Conservation (phyloP, 306 rosid species). For the Senna siamea region DNA sequence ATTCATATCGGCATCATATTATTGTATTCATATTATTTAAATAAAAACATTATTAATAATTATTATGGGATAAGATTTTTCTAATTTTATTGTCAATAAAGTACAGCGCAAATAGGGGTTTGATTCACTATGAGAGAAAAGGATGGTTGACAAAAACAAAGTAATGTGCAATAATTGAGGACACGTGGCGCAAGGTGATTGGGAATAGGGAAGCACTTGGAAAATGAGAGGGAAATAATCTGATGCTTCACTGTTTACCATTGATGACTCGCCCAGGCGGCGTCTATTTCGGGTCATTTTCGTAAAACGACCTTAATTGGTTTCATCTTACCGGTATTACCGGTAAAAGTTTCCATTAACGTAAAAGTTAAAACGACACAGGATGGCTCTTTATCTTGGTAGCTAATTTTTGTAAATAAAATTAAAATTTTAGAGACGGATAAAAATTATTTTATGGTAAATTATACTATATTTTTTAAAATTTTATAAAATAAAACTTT, state of each 20-base stretch:
- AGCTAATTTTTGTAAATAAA: not conserved
- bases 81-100: conserved; percentile 18
- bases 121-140: conserved; percentile 29
- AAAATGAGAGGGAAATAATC: not conserved
- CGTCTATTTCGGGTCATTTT: conserved; percentile 16
- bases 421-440: no score
- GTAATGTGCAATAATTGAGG: conserved; percentile 40
- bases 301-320: conserved; percentile 4
- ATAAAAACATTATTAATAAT: not conserved
- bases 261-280: not conserved
- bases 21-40: conserved; percentile 1
- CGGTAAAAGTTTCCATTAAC: conserved; percentile 20
- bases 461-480: no score
- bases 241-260: no score
- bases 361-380: conserved; percentile 6
- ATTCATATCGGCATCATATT: conserved; percentile 24
- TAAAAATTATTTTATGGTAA: no score
- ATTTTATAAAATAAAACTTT: no score
- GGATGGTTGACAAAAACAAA: conserved; percentile 26
- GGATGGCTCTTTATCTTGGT: conserved; percentile 7
- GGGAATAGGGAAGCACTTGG: conserved; percentile 1
- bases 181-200: conserved; percentile 21
- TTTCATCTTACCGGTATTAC: conserved; percentile 32
- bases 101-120: conserved; percentile 22
- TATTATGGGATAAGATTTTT: not conserved